Percentiles rank a stretch among this genome's conserved stretches.
These are phyloP conservation scores for Trichoderma orchidacearum DNA, from an alignment of 495 filamentous ascomycete genomes.

Conservation along the genomic window DNA sequence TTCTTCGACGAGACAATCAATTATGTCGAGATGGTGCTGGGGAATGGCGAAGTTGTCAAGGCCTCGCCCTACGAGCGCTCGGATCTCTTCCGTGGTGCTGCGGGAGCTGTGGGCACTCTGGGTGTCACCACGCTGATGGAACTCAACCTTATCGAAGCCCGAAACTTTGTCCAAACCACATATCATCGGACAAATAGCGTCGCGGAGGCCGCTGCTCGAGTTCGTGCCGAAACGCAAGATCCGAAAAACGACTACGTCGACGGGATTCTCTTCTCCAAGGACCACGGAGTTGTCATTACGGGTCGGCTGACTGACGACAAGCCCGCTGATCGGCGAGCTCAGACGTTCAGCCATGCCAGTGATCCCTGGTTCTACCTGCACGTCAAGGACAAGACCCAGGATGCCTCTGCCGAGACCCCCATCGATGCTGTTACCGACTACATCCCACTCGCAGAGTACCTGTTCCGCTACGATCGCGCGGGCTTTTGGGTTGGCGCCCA, in stretches of 20 bases:
- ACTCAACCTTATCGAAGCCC: constrained; percentile 36
- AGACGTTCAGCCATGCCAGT: constrained; percentile 29
- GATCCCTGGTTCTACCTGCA: constrained; percentile 45
- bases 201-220: constrained; percentile 21
- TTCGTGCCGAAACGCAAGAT: constrained; percentile 15
- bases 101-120: constrained; percentile 41
- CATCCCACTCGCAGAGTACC: constrained; percentile 39
- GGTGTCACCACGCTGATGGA: constrained; percentile 43
- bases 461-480: constrained; percentile 46
- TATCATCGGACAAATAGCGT: constrained; percentile 36
- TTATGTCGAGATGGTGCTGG: constrained; percentile 46
- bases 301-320: constrained; percentile 34
- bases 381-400: constrained; percentile 17
- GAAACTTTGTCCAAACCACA: constrained; percentile 38
- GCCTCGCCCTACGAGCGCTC: constrained; percentile 13
- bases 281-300: constrained; percentile 37
- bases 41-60: constrained; percentile 34
- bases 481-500: constrained; percentile 45
- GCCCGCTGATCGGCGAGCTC: constrained; percentile 12
- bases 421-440: constrained; percentile 20
- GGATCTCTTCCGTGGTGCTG: constrained; percentile 42
- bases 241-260: constrained; percentile 27
- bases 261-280: constrained; percentile 34
- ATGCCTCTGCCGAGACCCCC: background rate
- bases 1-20: constrained; percentile 43